Conservation (phyloP, 1,284 basidiomycete species). For the Hemileia vastatrix region DNA sequence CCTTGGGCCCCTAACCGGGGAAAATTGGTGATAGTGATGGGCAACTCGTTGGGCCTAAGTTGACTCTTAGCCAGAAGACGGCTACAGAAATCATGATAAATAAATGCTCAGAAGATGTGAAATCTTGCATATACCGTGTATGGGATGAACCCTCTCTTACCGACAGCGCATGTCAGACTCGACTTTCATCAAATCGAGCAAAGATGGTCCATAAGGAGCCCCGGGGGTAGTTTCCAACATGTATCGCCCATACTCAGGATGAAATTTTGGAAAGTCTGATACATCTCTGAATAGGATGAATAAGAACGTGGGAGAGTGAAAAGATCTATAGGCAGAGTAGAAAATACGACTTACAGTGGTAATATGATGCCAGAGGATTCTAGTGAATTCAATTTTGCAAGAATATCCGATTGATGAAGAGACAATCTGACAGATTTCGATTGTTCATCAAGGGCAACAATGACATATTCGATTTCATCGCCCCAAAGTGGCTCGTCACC, state of each 20-base stretch:
- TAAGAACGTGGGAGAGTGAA: too few relatives aligned
- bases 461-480: constrained; percentile 99
- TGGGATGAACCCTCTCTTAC: too few relatives aligned
- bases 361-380: too few relatives aligned
- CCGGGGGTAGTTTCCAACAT: constrained; percentile 99
- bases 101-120: too few relatives aligned
- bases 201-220: constrained; percentile 76
- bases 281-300: too few relatives aligned
- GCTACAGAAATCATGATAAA: too few relatives aligned
- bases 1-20: constrained; percentile 80
- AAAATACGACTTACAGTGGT: too few relatives aligned
- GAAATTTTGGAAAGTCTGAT: constrained; percentile 90
- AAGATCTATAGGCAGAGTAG: too few relatives aligned
- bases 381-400: too few relatives aligned
- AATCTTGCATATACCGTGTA: too few relatives aligned
- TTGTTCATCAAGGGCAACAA: constrained; percentile 72
- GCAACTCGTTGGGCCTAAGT: constrained; percentile 74
- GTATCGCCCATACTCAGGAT: constrained; percentile 95
- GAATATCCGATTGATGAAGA: constrained; percentile 84
- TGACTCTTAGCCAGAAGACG: constrained; percentile 74
- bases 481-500: constrained; percentile 97
- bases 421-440: constrained; percentile 74
- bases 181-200: constrained; percentile 74
- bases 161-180: constrained; percentile 92
- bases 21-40: constrained; percentile 89